Base-by-base conservation (phyloP, 2,329 filamentous ascomycete species). In the Stachybotrys chlorohalonatus region DNA sequence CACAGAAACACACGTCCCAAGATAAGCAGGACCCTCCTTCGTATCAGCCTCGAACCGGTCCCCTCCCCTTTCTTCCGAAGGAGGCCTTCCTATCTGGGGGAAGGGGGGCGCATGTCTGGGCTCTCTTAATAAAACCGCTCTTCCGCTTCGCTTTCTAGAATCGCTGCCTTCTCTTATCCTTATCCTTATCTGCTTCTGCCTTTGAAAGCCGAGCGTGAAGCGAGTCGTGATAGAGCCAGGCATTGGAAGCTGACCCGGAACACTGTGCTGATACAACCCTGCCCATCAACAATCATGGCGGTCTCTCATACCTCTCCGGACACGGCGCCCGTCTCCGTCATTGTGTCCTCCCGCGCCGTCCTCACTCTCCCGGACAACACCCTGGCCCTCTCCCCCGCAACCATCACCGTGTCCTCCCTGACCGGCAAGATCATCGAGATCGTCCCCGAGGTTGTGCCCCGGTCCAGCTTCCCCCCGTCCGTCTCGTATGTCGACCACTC, bases 381-480 rank as follows among this genome's bases (percentile, higher is more conserved):
- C 30, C 76, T 86, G 39, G 54, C 79, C 31, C 73, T 96, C 49
- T 90, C 87, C 3, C 85, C 91, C 17, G 93, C 90, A 56, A 96
- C 92, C 11, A 84, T 99, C 56, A 79, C 87, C 54, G 76, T 96
- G 62, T 95, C 90, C 2, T 81, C 83, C 7, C 68, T 69, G 47
- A 92, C 90, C 0, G 94, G 94, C 65, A 96, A 92, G 74, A 95
- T 97, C 64, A 79, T 86, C 49, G 84, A 85, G 2, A 81, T 96
- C 57, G 82, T 86, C 59, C 82, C 87, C 54, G 80, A 82, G 31
- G 78, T 96, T 52, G 78, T 95, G n/a, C 88, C 90, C 1, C 68
- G 74, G n/a, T 81, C 82, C 6, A 80, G 83, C 47, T 96, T 97
- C 68, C 87, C 91, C 1, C 66, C 78, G 0, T 83, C 82, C 46